A percentile compares a stretch with the other conserved stretches of the same genome.
phyloP scores from a whole-genome alignment of 2,329 filamentous ascomycete species.

The Didymella exigua region DNA sequence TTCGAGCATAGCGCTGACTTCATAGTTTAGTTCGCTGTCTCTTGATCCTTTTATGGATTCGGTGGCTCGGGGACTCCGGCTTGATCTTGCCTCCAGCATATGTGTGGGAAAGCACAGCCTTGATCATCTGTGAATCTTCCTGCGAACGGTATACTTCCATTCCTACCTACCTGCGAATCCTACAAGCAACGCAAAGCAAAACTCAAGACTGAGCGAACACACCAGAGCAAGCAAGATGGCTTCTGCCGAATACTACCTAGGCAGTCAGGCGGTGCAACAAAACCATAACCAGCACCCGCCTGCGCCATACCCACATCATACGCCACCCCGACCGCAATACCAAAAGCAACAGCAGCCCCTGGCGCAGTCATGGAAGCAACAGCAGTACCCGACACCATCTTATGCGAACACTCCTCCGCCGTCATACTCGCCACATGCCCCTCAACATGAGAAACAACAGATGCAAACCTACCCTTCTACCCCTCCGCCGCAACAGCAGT shows the following conservation, averaged over 20 bases:
- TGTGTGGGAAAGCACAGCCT: constrained; percentile 8
- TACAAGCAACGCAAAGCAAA: background rate
- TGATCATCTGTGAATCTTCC: background rate
- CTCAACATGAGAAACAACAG: constrained; percentile 33
- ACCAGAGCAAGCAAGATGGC: constrained; percentile 30
- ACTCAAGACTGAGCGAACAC: background rate
- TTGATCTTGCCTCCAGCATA: background rate
- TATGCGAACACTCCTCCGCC: constrained; percentile 25
- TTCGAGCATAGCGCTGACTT: constrained; percentile 17
- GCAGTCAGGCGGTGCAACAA: constrained; percentile 30
- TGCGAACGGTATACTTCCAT: background rate
- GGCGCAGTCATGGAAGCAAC: constrained; percentile 16
- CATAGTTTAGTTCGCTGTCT: constrained; percentile 4
- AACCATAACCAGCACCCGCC: constrained; percentile 26
- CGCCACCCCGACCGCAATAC: constrained; percentile 18
- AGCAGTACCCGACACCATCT: constrained; percentile 16
- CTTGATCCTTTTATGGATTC: constrained; percentile 8
- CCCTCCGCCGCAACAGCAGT: constrained; percentile 12
- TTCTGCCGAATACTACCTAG: constrained; percentile 43
- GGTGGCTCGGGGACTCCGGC: constrained; percentile 1
- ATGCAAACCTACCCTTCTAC: constrained; percentile 26
- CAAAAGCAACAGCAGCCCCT: constrained; percentile 24
- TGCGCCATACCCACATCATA: constrained; percentile 17
- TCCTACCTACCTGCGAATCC: constrained; percentile 1
- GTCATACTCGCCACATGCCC: constrained; percentile 26